phyloP scores from a whole-genome alignment of 192 early-diverging fungal species.

The Coemansia sp. region DNA sequence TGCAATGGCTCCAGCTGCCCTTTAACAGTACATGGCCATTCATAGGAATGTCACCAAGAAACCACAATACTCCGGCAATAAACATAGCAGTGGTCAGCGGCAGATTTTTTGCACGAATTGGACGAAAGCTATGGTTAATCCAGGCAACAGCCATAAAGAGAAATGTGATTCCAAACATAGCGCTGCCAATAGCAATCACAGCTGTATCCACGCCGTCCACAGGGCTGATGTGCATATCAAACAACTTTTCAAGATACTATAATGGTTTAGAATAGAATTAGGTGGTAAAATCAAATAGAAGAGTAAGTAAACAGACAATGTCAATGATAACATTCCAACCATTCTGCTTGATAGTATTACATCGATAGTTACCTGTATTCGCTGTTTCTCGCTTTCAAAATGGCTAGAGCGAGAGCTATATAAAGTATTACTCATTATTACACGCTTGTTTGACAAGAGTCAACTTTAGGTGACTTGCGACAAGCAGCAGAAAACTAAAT shows the following conservation, averaged over 20 bases:
- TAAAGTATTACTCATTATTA: too few species aligned
- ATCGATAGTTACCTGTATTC: neutral
- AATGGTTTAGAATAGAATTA: too few species aligned
- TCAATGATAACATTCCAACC: too few species aligned
- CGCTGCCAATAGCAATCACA: slow-evolving; percentile 10
- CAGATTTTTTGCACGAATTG: slow-evolving; percentile 26
- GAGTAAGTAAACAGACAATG: too few species aligned
- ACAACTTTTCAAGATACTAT: slow-evolving; percentile 9
- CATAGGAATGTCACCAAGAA: slow-evolving; percentile 22
- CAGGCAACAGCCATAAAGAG: slow-evolving; percentile 6
- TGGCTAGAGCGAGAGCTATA: neutral
- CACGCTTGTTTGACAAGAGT: too few species aligned
- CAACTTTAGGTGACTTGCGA: too few species aligned
- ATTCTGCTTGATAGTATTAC: too few species aligned
- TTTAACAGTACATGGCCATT: slow-evolving; percentile 14
- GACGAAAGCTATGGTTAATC: slow-evolving; percentile 8
- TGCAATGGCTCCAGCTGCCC: too few species aligned
- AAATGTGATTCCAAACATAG: slow-evolving; percentile 13
- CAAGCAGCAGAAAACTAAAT: too few species aligned
- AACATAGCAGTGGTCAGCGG: slow-evolving; percentile 17
- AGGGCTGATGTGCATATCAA: slow-evolving; percentile 14
- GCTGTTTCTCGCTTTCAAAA: neutral
- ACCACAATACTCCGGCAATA: slow-evolving; percentile 16
- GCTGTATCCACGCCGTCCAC: slow-evolving; percentile 17
- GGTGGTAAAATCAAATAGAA: too few species aligned